These are phyloP conservation scores for Fusarium sp. DNA, from an alignment of 2,329 filamentous ascomycete genomes.

Conservation along the genomic window DNA sequence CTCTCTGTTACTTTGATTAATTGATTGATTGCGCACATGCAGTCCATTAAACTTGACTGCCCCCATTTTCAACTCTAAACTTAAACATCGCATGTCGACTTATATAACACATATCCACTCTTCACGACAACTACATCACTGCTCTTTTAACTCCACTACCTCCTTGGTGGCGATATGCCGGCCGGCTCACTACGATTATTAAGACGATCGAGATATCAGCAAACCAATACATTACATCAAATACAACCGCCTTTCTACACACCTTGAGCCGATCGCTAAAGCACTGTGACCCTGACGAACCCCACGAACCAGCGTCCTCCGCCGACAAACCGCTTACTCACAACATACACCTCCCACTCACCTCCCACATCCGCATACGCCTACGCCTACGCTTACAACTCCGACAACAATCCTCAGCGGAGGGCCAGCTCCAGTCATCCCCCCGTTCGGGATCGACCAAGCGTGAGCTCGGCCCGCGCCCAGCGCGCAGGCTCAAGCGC, in stretches of 20 bases:
- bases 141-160: background rate
- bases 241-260: constrained; percentile 3
- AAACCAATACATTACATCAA: background rate
- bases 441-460: constrained; percentile 30
- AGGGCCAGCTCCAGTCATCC: constrained; percentile 38
- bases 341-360: constrained; percentile 28
- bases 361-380: constrained; percentile 14
- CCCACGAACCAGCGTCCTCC: constrained; percentile 20
- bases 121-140: background rate
- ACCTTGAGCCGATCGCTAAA: constrained; percentile 1
- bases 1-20: constrained; percentile 13
- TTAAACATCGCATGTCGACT: constrained; percentile 14
- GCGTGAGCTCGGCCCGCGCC: constrained; percentile 36
- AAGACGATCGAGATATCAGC: constrained; percentile 27
- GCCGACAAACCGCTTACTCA: constrained; percentile 33
- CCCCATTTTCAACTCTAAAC: constrained; percentile 11
- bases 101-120: constrained; percentile 2
- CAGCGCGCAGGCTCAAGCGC: constrained; percentile 46
- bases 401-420: constrained; percentile 14
- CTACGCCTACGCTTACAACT: constrained; percentile 15
- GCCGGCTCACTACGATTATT: constrained; percentile 17
- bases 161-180: constrained; percentile 39
- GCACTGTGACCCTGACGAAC: constrained; percentile 35
- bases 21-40: background rate
- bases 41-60: constrained; percentile 5